Base-by-base conservation (phyloP, 179 eudicot species). In the Amaranthus tricolor region DNA sequence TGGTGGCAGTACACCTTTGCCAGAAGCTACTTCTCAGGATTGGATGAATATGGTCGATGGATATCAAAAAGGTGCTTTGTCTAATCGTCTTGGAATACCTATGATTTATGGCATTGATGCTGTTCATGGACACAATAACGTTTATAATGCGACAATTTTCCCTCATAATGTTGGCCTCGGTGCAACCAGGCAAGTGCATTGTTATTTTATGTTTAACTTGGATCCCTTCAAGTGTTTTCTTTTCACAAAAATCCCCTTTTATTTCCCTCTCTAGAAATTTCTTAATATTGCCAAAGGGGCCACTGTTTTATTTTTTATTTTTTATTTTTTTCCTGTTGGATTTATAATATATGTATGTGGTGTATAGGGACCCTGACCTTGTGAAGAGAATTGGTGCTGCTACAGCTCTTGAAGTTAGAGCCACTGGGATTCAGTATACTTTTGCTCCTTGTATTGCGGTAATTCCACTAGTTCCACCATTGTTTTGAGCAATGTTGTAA, bases 61-160 rank as follows among this genome's bases (percentile, higher is more conserved):
- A 7, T 73, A 73, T 70, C 88, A 85, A 74, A 83, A 83, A 66
- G 76, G 72, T 16, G 86, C 88, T 20, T 70, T 85, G 77, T 72
- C 88, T 57, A 85, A 71, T 71, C 86, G 84, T 31, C 76, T 85
- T 24, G 88, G 82, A 31, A 85, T 85, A 47, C 88, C 88, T 17
- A 85, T 85, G 88, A 85, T 85, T 44, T 85, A 85, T 78, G 88
- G 88, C 54, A 85, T 85, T 51, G 88, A 85, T 78, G 88, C 88
- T 68, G 79, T 85, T 51, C 88, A 85, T 76, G 88, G 88, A 16
- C 86, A 85, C 82, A 85, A 85, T 68, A 82, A 85, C 71, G 88
- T 85, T 68, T 85, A 81, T 61, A 85, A 85, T 83, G 86, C 88
- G 62, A 82, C 88, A 19, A 83, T 85, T 56, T 85, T 85, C 63